A percentile compares a stretch with the other conserved stretches of the same genome.
These are phyloP conservation scores for Tothia fuscella DNA, from an alignment of 2,329 filamentous ascomycete species.

Conservation along the genomic window DNA sequence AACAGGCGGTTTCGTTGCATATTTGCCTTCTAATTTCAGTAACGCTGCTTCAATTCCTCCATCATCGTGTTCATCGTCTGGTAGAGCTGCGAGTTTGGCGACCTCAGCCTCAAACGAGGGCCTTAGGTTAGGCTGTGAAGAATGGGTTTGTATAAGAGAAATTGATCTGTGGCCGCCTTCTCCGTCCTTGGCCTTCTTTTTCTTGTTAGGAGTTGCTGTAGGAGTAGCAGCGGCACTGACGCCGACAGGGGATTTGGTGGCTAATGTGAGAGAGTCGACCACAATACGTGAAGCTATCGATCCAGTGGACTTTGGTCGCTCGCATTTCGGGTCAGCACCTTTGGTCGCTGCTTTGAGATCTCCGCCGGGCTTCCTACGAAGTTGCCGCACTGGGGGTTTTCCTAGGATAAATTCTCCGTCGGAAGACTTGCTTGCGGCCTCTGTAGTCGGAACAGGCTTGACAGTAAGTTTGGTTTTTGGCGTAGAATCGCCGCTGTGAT, in stretches of 20 bases:
- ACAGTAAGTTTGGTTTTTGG: constrained; percentile 21
- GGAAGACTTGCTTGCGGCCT: background rate
- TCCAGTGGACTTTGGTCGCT: constrained; percentile 35
- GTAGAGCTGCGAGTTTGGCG: constrained; percentile 73
- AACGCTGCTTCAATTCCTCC: constrained; percentile 88
- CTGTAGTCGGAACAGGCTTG: background rate
- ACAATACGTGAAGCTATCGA: constrained; percentile 30
- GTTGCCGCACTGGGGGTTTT: constrained; percentile 17
- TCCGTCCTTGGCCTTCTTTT: background rate
- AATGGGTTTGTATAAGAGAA: constrained; percentile 38
- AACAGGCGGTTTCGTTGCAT: constrained; percentile 36
- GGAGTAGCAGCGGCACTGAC: background rate
- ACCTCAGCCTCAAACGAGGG: constrained; percentile 82
- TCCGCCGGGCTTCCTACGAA: constrained; percentile 37
- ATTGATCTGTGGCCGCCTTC: constrained; percentile 21
- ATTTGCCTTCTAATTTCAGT: constrained; percentile 82
- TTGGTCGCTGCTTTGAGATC: constrained; percentile 35
- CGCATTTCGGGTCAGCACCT: constrained; percentile 31
- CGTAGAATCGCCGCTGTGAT: constrained; percentile 42
- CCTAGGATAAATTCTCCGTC: constrained; percentile 10
- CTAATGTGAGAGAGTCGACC: constrained; percentile 25
- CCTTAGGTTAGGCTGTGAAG: constrained; percentile 42
- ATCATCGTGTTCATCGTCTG: constrained; percentile 62
- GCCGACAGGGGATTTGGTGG: background rate
- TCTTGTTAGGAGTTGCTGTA: constrained; percentile 1